Base-by-base conservation (phyloP, 2,329 filamentous ascomycete genomes). In the Didymella pomorum region DNA sequence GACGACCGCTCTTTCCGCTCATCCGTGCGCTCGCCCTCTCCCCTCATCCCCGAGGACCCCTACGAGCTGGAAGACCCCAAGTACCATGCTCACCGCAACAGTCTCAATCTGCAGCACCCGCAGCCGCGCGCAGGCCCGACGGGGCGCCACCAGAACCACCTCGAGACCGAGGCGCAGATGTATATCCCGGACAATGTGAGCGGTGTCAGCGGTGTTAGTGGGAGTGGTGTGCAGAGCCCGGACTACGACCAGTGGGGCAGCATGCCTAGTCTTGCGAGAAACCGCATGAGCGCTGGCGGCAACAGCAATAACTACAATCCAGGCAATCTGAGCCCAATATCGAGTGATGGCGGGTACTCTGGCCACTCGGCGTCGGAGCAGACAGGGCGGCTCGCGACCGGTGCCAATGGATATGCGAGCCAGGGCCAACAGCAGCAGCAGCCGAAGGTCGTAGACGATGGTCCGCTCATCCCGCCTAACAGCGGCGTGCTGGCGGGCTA, bases 21-120 rank as follows among this genome's bases (percentile, higher is more conserved):
- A 67, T 71, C 74, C 0, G 64, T 75, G 18, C 66, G 76, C 66
- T 71, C 76, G 23, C 57, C 65, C 2, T 81, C 81, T 0, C 82
- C 83, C 3, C 79, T 86, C 6, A 81, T 84, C 41, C 81, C 83
- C 2, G 85, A 85, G 57, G 28, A 88, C 86, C 31, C 56, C 69
- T 70, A 71, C 23, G 69, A 73, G 35, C 73, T 80, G 62, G 80
- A 83, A 39, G 89, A 93, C 66, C 89, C 90, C 45, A 93, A 93
- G 76, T 93, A 93, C 76, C 89, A 90, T 75, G 90, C 89, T 55
- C 89, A 93, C 74, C 88, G 91, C 66, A 91, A 93, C 78, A 93
- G 90, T 25, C 76, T 93, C 55, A 92, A 92, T 69, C 80, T 94
- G 37, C 87, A 92, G 71, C 91, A 94, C 75, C 91, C 91, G 6